Percentiles rank a stretch among this genome's conserved stretches.
phyloP scores from a whole-genome alignment of 176 grass and related monocot genomes.

The Raddia guianensis region DNA sequence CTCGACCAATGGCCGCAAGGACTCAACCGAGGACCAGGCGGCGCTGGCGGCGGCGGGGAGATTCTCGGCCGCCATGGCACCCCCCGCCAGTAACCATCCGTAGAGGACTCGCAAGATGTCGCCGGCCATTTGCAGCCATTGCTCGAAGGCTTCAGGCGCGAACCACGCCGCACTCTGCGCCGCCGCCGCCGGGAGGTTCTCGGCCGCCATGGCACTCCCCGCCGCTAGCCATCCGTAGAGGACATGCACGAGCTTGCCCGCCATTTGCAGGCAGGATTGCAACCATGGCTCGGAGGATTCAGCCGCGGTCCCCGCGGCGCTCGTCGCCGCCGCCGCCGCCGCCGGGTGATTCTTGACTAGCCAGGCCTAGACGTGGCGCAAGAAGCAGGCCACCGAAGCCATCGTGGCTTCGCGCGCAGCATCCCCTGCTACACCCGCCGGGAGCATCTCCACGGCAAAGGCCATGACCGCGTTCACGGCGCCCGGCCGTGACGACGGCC shows the following conservation, averaged over 20 bases:
- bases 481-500: slow-evolving; percentile 7
- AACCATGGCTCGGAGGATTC: neutral
- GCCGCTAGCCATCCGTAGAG: too few species aligned
- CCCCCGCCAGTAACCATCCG: too few species aligned
- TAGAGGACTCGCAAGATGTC: too few species aligned
- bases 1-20: neutral
- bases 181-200: too few species aligned
- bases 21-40: neutral
- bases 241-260: too few species aligned
- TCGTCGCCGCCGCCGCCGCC: neutral
- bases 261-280: too few species aligned
- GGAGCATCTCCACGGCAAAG: slow-evolving; percentile 28
- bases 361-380: slow-evolving; percentile 25
- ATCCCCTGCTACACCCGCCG: slow-evolving; percentile 5
- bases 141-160: too few species aligned
- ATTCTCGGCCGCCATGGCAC: neutral
- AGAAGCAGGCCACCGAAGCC: slow-evolving; percentile 4
- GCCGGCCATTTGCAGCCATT: too few species aligned
- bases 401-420: neutral
- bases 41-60: neutral
- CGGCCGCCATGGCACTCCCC: too few species aligned
- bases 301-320: too few species aligned
- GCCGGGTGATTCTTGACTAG: slow-evolving; percentile 1
- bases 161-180: too few species aligned
- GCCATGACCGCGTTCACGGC: neutral